phyloP scores from a whole-genome alignment of 208 protist genomes.

The Entamoeba invadens region DNA sequence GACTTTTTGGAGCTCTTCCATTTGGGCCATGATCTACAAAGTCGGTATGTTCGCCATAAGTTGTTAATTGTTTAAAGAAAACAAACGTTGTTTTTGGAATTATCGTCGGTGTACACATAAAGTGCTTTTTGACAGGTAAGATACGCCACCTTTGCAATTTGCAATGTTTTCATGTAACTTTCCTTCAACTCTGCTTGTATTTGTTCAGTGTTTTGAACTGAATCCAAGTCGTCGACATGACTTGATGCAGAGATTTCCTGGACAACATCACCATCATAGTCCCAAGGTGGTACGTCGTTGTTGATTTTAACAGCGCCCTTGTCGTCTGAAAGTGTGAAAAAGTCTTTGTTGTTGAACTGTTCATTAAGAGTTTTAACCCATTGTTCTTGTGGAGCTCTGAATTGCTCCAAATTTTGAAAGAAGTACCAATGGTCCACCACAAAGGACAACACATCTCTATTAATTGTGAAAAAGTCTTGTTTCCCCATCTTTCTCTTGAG shows the following conservation, averaged over 20 bases:
- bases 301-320: neutral
- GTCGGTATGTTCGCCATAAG: no score
- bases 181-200: neutral
- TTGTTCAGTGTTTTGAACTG: neutral
- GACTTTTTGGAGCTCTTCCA: neutral
- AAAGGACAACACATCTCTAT: neutral
- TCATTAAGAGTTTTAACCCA: neutral
- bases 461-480: neutral
- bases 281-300: neutral
- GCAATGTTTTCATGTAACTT: neutral
- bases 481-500: neutral
- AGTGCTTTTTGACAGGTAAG: neutral
- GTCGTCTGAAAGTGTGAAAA: neutral
- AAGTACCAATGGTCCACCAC: neutral
- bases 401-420: neutral
- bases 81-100: neutral
- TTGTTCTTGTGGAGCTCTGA: neutral
- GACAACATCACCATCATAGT: neutral
- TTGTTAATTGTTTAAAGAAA: no score
- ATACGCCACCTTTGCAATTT: neutral
- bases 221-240: neutral
- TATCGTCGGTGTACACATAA: neutral
- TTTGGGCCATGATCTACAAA: neutral
- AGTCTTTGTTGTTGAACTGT: neutral
- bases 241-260: neutral